Percentiles rank a stretch among this genome's conserved stretches.
These are phyloP conservation scores for Suhomyces atakaporum DNA, from an alignment of 1,139 yeast genomes.

Conservation along the genomic window DNA sequence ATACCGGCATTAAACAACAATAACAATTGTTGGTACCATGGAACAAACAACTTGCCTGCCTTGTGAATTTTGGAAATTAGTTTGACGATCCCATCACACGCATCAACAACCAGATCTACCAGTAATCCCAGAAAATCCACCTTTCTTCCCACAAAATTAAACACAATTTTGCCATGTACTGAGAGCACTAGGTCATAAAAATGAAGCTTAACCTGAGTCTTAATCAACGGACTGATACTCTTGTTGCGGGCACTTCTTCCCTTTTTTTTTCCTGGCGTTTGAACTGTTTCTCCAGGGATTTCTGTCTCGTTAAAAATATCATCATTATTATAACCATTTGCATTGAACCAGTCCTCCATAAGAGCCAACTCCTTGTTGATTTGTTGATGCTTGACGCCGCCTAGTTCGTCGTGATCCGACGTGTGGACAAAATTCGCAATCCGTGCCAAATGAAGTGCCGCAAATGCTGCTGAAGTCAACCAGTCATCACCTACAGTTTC, in stretches of 20 bases:
- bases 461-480: slow-evolving; percentile 54
- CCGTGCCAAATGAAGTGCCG: slow-evolving; percentile 46
- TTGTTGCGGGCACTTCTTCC: slow-evolving; percentile 3
- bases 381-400: slow-evolving; percentile 34
- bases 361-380: slow-evolving; percentile 35
- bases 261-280: neutral
- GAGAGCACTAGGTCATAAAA: slow-evolving; percentile 42
- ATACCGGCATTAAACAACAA: slow-evolving; percentile 51
- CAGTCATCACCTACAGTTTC: slow-evolving; percentile 49
- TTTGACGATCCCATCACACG: slow-evolving; percentile 40
- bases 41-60: slow-evolving; percentile 41
- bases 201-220: slow-evolving; percentile 43
- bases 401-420: slow-evolving; percentile 28
- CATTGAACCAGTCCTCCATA: slow-evolving; percentile 38
- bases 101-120: slow-evolving; percentile 35
- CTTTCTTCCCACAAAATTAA: slow-evolving; percentile 37
- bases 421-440: slow-evolving; percentile 41
- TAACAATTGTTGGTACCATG: slow-evolving; percentile 58
- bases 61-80: slow-evolving; percentile 35
- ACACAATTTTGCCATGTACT: slow-evolving; percentile 40
- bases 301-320: slow-evolving; percentile 22
- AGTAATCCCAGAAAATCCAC: slow-evolving; percentile 36
- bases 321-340: slow-evolving; percentile 38
- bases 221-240: slow-evolving; percentile 16
- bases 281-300: slow-evolving; percentile 4